Base-by-base conservation (phyloP, 2,329 filamentous ascomycete species). In the Myriosclerotinia scirpicola region DNA sequence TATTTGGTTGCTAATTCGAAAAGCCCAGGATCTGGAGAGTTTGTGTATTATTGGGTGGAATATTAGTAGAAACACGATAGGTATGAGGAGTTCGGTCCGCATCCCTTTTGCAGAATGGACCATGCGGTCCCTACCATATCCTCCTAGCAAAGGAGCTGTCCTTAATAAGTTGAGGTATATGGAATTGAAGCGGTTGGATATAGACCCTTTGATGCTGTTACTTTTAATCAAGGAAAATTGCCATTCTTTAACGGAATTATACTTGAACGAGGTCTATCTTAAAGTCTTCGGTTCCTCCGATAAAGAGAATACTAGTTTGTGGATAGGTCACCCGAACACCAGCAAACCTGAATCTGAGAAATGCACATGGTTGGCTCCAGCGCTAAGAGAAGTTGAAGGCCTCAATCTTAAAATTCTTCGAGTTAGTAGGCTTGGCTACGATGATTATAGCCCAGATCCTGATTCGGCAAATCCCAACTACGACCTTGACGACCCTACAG, bases 1-100 rank as follows among this genome's bases (percentile, higher is more conserved):
- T 64, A 75, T 85, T 3, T 85, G 83, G 83, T 79, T 81, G 68
- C 73, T 84, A 52, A 80, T 85, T 20, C 78, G 79, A 58, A 80
- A 80, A 59, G 81, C 83, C 0, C 73, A 74, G 34, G 72, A 75
- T 11, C 77, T 85, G 15, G 76, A 80, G 69, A 83, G 78, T 54
- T 74, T 85, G 22, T 84, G 82, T 67, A 69, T 85, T 20, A 77
- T 81, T 14, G 81, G 81, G n/a, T 77, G 73, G 74, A 61, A 73
- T 61, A 65, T 69, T 22, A 72, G 71, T 58, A 72, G 72, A 63
- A 67, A 71, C 22, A 71, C 65, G 34, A 68, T 62, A 11, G 71
- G 68, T 5, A 67, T 73, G 38, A 68, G 64, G 63, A 69, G 73
- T 48, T 60, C 59, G 17, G 68, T 68, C 65, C 55, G 52, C 22